Conservation (phyloP, 371 early-diverging fungal genomes). For the Mucor indicus region DNA sequence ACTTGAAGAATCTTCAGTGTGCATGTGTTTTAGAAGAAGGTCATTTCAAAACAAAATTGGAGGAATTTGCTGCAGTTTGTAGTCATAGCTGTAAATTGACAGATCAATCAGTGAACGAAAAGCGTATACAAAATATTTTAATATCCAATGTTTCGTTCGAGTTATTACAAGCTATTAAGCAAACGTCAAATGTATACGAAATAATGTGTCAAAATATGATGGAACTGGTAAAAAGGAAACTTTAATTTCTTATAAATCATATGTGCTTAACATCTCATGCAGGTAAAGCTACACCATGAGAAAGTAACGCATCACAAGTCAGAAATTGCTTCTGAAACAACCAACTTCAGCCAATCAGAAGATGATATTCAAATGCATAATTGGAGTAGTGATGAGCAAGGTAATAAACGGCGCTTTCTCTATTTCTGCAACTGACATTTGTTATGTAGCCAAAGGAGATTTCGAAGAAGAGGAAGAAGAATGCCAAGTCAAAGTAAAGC, state of each 20-base stretch:
- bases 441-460: neutral
- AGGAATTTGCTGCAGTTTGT: conserved; percentile 38
- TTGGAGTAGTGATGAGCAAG: conserved; percentile 22
- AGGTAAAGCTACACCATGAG: conserved; percentile 31
- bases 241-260: neutral
- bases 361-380: conserved; percentile 5
- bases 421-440: neutral
- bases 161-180: conserved; percentile 33
- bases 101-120: neutral
- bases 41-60: conserved; percentile 21
- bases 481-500: neutral
- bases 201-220: conserved; percentile 32
- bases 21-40: neutral
- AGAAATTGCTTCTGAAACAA: conserved; percentile 13
- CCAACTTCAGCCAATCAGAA: conserved; percentile 4
- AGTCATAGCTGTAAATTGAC: conserved; percentile 14
- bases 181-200: conserved; percentile 32
- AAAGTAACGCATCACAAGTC: conserved; percentile 17
- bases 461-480: neutral
- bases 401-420: neutral
- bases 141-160: conserved; percentile 32
- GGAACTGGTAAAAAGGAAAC: conserved; percentile 25
- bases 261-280: neutral
- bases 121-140: conserved; percentile 22
- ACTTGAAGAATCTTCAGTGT: neutral